phyloP scores from a whole-genome alignment of 2,329 filamentous ascomycete genomes.

The Ceratocystis colombiana region DNA sequence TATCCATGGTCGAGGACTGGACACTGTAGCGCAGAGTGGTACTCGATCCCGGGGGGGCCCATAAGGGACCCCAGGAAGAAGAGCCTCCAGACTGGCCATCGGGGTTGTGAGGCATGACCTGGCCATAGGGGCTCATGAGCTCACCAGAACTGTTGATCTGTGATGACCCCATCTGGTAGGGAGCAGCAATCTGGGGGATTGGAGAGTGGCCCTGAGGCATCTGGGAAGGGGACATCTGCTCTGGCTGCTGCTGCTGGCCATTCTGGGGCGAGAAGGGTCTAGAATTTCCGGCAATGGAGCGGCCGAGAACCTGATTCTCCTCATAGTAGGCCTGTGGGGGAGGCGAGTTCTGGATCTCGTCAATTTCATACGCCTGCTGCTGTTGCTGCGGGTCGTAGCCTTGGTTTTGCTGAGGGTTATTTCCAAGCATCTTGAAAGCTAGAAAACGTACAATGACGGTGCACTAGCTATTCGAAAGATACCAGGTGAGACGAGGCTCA shows the following conservation, averaged over 20 bases:
- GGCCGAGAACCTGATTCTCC: slow-evolving; percentile 29
- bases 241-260: slow-evolving; percentile 23
- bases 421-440: slow-evolving; percentile 33
- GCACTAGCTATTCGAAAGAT: slow-evolving; percentile 1
- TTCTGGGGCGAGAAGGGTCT: slow-evolving; percentile 24
- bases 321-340: slow-evolving; percentile 29
- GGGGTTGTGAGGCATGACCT: slow-evolving; percentile 17
- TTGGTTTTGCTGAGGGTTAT: slow-evolving; percentile 31
- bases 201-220: slow-evolving; percentile 28
- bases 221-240: slow-evolving; percentile 26
- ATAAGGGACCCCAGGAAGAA: slow-evolving; percentile 23
- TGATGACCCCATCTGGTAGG: slow-evolving; percentile 15
- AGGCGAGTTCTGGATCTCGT: slow-evolving; percentile 25
- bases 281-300: slow-evolving; percentile 30
- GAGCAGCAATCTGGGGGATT: slow-evolving; percentile 23
- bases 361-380: slow-evolving; percentile 28
- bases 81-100: slow-evolving; percentile 19
- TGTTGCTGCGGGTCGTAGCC: slow-evolving; percentile 28
- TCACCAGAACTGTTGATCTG: slow-evolving; percentile 20
- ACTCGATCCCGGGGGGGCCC: slow-evolving; percentile 20
- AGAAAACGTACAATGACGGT: not conserved
- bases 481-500: not conserved
- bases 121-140: slow-evolving; percentile 23
- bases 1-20: slow-evolving; percentile 26
- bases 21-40: slow-evolving; percentile 25